Evolutionary conservation across 129 eudicot genomes (phyloP).

Genomic region (Flaveria sonorensis): DNA sequence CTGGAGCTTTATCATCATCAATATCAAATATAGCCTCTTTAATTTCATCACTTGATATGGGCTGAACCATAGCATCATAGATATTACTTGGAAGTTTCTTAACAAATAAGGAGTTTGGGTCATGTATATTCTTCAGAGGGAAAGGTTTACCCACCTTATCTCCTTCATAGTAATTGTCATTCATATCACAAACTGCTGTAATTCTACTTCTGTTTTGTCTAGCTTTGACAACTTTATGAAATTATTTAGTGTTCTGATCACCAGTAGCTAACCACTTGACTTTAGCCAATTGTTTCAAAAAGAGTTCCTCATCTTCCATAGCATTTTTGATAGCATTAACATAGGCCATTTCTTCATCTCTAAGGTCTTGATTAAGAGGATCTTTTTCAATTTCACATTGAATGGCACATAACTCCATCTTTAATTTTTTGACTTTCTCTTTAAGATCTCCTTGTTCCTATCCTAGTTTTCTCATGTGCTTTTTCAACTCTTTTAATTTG

Average conservation of each 20-base stretch:
- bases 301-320: no score
- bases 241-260: neutral
- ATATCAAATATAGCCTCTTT: neutral
- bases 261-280: neutral
- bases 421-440: no score
- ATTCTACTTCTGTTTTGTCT: neutral
- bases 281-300: neutral
- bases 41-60: neutral
- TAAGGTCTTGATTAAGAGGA: no score
- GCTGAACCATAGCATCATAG: neutral
- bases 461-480: no score
- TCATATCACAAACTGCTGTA: neutral
- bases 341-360: no score
- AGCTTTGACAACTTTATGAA: neutral
- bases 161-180: neutral
- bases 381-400: no score
- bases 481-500: no score
- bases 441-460: no score
- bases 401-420: no score
- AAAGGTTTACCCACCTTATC: neutral
- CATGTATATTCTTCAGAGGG: rapidly evolving
- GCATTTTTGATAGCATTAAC: no score
- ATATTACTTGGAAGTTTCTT: neutral
- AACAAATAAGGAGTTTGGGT: neutral
- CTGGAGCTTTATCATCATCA: neutral